These are phyloP conservation scores for Torulaspora maleeae DNA, from an alignment of 805 yeast genomes.

Conservation along the genomic window DNA sequence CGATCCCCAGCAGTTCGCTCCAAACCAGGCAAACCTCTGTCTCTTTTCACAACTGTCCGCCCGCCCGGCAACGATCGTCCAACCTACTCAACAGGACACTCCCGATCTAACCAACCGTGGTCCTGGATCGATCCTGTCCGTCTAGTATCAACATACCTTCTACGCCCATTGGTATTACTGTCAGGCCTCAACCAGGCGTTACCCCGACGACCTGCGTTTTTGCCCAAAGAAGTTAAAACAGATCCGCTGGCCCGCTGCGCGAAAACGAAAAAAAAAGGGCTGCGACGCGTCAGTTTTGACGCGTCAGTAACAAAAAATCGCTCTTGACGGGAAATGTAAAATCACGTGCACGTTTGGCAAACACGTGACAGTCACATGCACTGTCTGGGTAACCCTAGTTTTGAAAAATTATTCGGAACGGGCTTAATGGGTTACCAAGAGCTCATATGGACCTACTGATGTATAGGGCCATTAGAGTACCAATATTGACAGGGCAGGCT, in stretches of 20 bases:
- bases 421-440: not conserved
- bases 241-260: slow-evolving; percentile 2
- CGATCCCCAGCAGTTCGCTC: too few species aligned
- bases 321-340: not conserved
- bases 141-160: not conserved
- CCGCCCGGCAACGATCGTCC: too few species aligned
- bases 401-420: not conserved
- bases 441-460: not conserved
- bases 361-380: not conserved
- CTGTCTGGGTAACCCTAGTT: not conserved
- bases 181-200: not conserved
- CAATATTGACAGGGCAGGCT: not conserved
- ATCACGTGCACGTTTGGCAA: not conserved
- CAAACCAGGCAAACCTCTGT: too few species aligned
- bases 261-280: not conserved
- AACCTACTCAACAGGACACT: too few species aligned
- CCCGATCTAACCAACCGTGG: not conserved
- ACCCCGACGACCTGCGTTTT: slow-evolving; percentile 3
- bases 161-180: not conserved
- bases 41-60: too few species aligned
- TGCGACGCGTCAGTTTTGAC: slow-evolving; percentile 8
- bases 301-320: not conserved
- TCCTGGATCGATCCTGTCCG: not conserved
- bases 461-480: not conserved
- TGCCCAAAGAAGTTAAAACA: slow-evolving; percentile 10